phyloP scores from a whole-genome alignment of 2,329 filamentous ascomycete species.

The Endothia cerciana region DNA sequence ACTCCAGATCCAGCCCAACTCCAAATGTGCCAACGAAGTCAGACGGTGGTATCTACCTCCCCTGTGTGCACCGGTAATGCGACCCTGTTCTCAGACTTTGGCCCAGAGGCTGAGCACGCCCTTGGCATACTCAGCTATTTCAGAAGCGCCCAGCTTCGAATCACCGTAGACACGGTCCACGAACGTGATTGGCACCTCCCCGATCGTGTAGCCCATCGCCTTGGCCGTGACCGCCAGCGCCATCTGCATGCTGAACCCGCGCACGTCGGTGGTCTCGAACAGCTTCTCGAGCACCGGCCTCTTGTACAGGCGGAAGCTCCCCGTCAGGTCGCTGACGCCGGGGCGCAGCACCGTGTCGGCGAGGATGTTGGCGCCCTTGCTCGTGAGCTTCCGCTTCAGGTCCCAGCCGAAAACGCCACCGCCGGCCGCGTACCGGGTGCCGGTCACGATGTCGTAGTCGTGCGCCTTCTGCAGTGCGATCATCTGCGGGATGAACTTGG shows the following conservation, averaged over 20 bases:
- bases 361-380: slow-evolving; percentile 88
- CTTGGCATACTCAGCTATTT: slow-evolving; percentile 97
- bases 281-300: slow-evolving; percentile 86
- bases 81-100: slow-evolving; percentile 62
- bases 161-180: slow-evolving; percentile 92
- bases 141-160: slow-evolving; percentile 82
- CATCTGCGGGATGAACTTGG: slow-evolving; percentile 98
- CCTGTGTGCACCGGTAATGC: background rate
- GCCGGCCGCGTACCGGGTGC: slow-evolving; percentile 87
- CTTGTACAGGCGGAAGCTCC: slow-evolving; percentile 95
- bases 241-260: slow-evolving; percentile 99
- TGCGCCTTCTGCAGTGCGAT: slow-evolving; percentile 75
- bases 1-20: slow-evolving; percentile 33
- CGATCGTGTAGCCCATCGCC: slow-evolving; percentile 91
- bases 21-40: slow-evolving; percentile 28
- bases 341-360: slow-evolving; percentile 92
- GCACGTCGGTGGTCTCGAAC: slow-evolving; percentile 87
- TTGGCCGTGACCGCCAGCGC: slow-evolving; percentile 98
- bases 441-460: slow-evolving; percentile 95
- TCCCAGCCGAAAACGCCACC: slow-evolving; percentile 97
- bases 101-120: slow-evolving; percentile 78
- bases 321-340: slow-evolving; percentile 93
- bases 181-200: slow-evolving; percentile 95
- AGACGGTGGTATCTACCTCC: slow-evolving; percentile 5
- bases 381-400: slow-evolving; percentile 84